phyloP scores from a whole-genome alignment of 805 yeast species.

The Starmerella cellae region DNA sequence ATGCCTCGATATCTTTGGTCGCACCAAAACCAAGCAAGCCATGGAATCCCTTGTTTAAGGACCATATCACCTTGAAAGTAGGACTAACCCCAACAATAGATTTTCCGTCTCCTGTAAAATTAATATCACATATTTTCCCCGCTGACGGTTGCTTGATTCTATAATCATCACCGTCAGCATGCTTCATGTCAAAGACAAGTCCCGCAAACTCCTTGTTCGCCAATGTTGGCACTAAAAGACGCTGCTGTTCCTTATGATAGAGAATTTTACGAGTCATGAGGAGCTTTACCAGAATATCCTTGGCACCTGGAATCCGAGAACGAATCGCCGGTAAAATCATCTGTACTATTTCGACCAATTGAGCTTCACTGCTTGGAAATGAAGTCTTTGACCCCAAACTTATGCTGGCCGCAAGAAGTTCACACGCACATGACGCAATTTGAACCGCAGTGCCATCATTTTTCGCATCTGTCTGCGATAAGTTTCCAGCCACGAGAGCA shows the following conservation, averaged over 20 bases:
- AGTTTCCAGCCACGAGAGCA: too few relatives aligned
- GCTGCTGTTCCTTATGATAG: conserved; percentile 11
- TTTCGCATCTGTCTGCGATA: too few relatives aligned
- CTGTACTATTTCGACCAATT: conserved; percentile 5
- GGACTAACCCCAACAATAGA: conserved; percentile 5
- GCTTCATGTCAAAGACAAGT: conserved; percentile 6
- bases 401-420: conserved; percentile 4
- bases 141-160: conserved; percentile 1
- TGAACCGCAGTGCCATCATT: background rate
- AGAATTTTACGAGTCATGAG: conserved; percentile 3
- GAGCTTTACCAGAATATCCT: conserved; percentile 9
- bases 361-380: conserved; percentile 7
- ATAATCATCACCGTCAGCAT: background rate
- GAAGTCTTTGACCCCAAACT: background rate
- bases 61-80: conserved; percentile 5
- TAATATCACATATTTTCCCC: background rate
- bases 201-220: conserved; percentile 2
- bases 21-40: background rate
- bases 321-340: conserved; percentile 3
- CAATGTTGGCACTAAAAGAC: conserved; percentile 11
- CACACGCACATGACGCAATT: background rate
- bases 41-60: conserved; percentile 3
- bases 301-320: conserved; percentile 3
- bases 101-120: conserved; percentile 13
- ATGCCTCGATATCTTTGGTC: background rate